Conservation (phyloP, 1,139 yeast genomes). For the Diutina mesorugosa region DNA sequence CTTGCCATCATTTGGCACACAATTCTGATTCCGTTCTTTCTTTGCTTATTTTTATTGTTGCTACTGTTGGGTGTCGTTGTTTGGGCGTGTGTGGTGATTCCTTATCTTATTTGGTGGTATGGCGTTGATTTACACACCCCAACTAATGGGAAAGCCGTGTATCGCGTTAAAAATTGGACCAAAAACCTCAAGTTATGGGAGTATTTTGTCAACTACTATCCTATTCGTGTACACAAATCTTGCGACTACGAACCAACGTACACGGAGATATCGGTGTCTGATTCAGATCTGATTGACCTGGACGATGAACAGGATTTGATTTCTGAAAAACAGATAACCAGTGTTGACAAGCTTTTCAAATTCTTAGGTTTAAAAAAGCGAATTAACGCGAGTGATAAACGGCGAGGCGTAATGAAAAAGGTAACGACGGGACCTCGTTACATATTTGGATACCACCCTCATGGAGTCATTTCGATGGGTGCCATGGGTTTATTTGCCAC, state of each 20-base stretch:
- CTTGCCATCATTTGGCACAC: slow-evolving; percentile 68
- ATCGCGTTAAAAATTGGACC: slow-evolving; percentile 45
- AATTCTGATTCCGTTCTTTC: slow-evolving; percentile 51
- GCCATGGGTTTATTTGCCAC: slow-evolving; percentile 80
- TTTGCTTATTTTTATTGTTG: slow-evolving; percentile 38
- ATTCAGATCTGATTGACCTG: slow-evolving; percentile 10
- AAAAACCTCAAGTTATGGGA: slow-evolving; percentile 55
- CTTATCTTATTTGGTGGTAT: slow-evolving; percentile 48
- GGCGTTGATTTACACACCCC: slow-evolving; percentile 50
- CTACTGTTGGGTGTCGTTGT: slow-evolving; percentile 52
- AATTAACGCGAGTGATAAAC: slow-evolving; percentile 16
- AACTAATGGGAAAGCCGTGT: slow-evolving; percentile 55
- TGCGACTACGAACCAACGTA: slow-evolving; percentile 68
- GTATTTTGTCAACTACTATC: slow-evolving; percentile 68
- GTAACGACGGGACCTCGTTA: slow-evolving; percentile 61
- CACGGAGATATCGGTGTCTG: slow-evolving; percentile 16
- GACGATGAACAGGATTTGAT: slow-evolving; percentile 35
- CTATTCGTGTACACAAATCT: slow-evolving; percentile 62
- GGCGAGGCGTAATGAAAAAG: slow-evolving; percentile 6
- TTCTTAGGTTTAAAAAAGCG: slow-evolving; percentile 26
- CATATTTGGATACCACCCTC: slow-evolving; percentile 92
- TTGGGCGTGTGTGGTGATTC: slow-evolving; percentile 53
- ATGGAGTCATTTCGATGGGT: slow-evolving; percentile 91
- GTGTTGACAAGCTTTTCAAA: slow-evolving; percentile 25
- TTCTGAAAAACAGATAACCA: slow-evolving; percentile 24